Evolutionary conservation across 805 yeast species (phyloP).

Genomic region (Cyberlindnera suaveolens): DNA sequence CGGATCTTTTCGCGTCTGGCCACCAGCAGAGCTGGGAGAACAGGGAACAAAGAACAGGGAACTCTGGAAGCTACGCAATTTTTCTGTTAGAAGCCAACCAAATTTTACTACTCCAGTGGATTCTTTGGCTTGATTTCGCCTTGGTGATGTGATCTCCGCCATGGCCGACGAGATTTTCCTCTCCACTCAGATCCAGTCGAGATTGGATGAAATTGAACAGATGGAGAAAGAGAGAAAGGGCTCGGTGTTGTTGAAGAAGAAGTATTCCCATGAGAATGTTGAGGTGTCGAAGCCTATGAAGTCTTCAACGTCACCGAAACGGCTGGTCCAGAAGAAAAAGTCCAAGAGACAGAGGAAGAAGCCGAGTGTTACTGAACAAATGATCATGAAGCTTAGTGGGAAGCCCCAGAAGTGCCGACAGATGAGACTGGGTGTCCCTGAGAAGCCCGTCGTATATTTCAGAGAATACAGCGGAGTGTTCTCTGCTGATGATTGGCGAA

Average conservation of each 20-base stretch:
- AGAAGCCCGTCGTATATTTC: background rate
- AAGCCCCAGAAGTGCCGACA: constrained; percentile 8
- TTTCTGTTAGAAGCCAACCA: no score
- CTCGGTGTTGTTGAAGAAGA: no score
- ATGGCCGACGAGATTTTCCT: constrained; percentile 10
- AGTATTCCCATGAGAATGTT: no score
- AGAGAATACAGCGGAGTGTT: constrained; percentile 1
- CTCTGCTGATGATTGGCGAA: constrained; percentile 6
- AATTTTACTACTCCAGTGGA: no score
- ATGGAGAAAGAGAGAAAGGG: constrained; percentile 3
- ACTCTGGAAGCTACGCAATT: no score
- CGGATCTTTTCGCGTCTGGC: no score
- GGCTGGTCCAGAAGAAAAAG: background rate
- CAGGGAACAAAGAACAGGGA: no score
- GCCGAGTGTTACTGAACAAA: constrained; percentile 5
- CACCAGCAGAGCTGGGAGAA: no score
- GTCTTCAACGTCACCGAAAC: no score
- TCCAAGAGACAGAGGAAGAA: background rate
- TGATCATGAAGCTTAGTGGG: constrained; percentile 12
- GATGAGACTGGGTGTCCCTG: background rate
- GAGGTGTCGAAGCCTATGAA: no score
- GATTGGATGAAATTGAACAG: constrained; percentile 15
- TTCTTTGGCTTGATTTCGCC: no score
- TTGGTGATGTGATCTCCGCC: background rate
- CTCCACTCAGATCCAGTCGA: constrained; percentile 21